Evolutionary conservation across 805 yeast species (phyloP), one percentile per base, ranked within the genome.

Genomic region (Metschnikowia matae): DNA sequence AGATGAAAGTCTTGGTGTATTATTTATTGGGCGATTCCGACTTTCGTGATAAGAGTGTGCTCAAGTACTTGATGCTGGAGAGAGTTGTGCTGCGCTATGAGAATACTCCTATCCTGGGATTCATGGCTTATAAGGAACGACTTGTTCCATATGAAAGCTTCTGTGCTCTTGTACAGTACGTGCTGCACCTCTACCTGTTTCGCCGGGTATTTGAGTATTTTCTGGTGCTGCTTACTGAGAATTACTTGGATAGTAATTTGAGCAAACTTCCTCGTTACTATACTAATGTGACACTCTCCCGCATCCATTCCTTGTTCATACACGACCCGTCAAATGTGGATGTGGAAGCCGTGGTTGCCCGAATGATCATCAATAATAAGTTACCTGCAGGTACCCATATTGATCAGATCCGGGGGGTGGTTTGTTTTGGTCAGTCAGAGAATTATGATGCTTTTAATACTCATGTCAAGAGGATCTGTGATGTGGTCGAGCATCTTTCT

Each of bases 361-460:
- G 57, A n/a, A 73, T 73, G 77, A 69, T 73, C 40, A 56, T 62
- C 18, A 54, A 53, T 17, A 63, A 65, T 41, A 70, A 71, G 51
- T 58, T 73, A 15, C 68, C 69, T 1, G 40, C 49, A 10, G 59
- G 59, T 13, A 62, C 70, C 6, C 60, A 56, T 41, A 64, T 73
- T 23, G 74, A 73, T 61, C 77, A 73, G 53, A 39, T 63, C 13
- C 51, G 59, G 7, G 55, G 54, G 6, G 35, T 62, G 6, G 53
- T 73, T 36, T 49, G 56, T 3, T 69, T 71, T 50, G 62, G 61
- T 8, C 54, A 51, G 33, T 48, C 48, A 2, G 52, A 41, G n/a
- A 46, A 46, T n/a, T 50, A 56, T 32, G 54, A 49, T 21, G 50
- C 44, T 3, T 48, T 67, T 20, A 66, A 64, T 47, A 40, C 55